A percentile compares a stretch with the other conserved stretches of the same genome.
Conservation (phyloP, 352 stramenopile genomes). For the Pythium pyrilobum region DNA sequence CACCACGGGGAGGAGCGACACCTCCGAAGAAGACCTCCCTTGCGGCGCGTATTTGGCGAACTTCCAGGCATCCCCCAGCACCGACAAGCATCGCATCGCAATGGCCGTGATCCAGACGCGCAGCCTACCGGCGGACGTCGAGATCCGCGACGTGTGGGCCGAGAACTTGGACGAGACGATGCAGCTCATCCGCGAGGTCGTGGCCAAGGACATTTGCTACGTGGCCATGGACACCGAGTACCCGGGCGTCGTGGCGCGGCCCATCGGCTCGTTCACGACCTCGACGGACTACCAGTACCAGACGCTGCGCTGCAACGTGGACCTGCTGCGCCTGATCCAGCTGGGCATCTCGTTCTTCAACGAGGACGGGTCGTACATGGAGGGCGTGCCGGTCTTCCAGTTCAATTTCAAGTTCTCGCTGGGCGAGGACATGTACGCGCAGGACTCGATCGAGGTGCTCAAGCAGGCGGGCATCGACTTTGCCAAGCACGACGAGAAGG, state of each 20-base stretch:
- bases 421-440: conserved; percentile 98
- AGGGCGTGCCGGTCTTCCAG: conserved; percentile 96
- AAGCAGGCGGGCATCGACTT: conserved; percentile 98
- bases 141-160: conserved; percentile 94
- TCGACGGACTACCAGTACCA: conserved; percentile 98
- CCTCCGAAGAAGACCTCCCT: not conserved
- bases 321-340: conserved; percentile 99
- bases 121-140: conserved; percentile 70
- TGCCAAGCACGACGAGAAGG: conserved; percentile 91
- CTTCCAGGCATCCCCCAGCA: not conserved
- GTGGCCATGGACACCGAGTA: conserved; percentile 99
- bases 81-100: not conserved
- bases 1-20: not conserved
- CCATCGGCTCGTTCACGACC: conserved; percentile 94
- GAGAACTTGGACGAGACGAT: conserved; percentile 94
- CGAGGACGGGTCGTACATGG: conserved; percentile 93
- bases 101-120: conserved; percentile 28
- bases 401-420: conserved; percentile 99
- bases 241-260: conserved; percentile 96
- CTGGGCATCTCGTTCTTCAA: conserved; percentile 97
- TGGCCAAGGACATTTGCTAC: conserved; percentile 95
- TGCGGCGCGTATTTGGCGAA: conserved; percentile 1
- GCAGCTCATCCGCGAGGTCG: conserved; percentile 93
- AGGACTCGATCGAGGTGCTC: conserved; percentile 99
- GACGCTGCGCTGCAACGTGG: conserved; percentile 98